Evolutionary conservation across 83 land plant species (phyloP).

Genomic region (Picea engelmannii): DNA sequence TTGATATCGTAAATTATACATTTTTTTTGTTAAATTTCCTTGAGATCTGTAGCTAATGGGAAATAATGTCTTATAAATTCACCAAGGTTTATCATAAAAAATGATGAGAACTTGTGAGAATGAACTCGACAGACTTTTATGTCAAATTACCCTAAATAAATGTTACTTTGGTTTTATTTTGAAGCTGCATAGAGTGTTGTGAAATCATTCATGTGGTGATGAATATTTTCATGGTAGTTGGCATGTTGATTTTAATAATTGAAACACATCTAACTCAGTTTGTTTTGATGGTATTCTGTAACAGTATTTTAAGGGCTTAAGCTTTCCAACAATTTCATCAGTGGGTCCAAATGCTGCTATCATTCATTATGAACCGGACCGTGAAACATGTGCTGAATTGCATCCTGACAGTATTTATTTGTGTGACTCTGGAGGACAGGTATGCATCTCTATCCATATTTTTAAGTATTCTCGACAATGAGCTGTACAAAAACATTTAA

Average conservation of each 20-base stretch:
- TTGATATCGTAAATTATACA: no score
- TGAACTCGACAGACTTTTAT: background rate
- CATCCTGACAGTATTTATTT: slow-evolving; percentile 88
- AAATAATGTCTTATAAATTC: no score
- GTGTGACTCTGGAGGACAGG: slow-evolving; percentile 99
- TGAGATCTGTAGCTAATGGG: no score
- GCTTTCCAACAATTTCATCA: slow-evolving; percentile 98
- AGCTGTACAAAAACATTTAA: slow-evolving; percentile 6
- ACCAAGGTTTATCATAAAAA: no score
- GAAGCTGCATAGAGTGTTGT: background rate
- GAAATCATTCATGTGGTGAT: background rate
- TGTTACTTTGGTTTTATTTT: background rate
- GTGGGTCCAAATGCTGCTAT: slow-evolving; percentile 99
- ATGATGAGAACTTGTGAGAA: no score
- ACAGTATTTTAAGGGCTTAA: slow-evolving; percentile 95
- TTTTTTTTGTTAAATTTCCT: no score
- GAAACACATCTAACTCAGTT: slow-evolving; percentile 1
- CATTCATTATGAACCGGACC: slow-evolving; percentile 83
- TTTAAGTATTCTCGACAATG: background rate
- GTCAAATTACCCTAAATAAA: background rate
- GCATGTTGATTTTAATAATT: background rate
- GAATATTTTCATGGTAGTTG: background rate
- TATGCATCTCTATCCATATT: slow-evolving; percentile 27
- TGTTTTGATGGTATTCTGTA: background rate
- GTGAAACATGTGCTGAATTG: slow-evolving; percentile 83